phyloP scores from a whole-genome alignment of 768 basidiomycete species.

The Kwoniella botswanensis region DNA sequence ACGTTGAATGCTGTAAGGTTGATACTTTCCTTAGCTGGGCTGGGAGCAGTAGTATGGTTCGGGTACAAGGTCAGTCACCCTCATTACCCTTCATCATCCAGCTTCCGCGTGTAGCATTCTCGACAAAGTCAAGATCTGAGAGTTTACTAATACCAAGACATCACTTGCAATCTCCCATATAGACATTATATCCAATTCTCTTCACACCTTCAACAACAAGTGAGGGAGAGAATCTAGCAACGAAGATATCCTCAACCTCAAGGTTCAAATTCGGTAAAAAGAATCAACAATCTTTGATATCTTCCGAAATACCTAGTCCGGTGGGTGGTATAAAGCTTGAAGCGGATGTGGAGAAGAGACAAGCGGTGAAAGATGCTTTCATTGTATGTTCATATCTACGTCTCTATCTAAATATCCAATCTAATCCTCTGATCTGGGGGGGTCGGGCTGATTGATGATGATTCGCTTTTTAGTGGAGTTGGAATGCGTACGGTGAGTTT shows the following conservation, averaged over 20 bases:
- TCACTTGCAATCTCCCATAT: too few species aligned
- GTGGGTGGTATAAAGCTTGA: constrained; percentile 18
- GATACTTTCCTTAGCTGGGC: constrained; percentile 15
- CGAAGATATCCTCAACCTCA: constrained; percentile 2
- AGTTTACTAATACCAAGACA: too few species aligned
- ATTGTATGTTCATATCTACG: constrained; percentile 1
- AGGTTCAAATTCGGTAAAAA: constrained; percentile 22
- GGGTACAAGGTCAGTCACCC: constrained; percentile 20
- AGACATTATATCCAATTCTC: constrained; percentile 21
- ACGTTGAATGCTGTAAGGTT: constrained; percentile 7
- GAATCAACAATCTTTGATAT: constrained; percentile 3
- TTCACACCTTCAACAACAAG: neutral
- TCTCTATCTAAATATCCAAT: too few species aligned
- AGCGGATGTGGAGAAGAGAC: constrained; percentile 26
- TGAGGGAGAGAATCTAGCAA: neutral
- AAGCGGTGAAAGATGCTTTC: constrained; percentile 32
- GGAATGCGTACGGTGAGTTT: constrained; percentile 23
- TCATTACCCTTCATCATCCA: neutral
- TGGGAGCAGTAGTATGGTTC: constrained; percentile 22
- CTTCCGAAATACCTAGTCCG: constrained; percentile 10
- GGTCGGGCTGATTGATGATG: neutral
- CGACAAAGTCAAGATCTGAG: too few species aligned
- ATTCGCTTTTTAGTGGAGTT: constrained; percentile 21
- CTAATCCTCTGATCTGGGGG: too few species aligned
- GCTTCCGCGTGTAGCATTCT: too few species aligned